Evolutionary conservation across 1,284 basidiomycete species (phyloP).

Genomic region (Naganishia liquefaciens): DNA sequence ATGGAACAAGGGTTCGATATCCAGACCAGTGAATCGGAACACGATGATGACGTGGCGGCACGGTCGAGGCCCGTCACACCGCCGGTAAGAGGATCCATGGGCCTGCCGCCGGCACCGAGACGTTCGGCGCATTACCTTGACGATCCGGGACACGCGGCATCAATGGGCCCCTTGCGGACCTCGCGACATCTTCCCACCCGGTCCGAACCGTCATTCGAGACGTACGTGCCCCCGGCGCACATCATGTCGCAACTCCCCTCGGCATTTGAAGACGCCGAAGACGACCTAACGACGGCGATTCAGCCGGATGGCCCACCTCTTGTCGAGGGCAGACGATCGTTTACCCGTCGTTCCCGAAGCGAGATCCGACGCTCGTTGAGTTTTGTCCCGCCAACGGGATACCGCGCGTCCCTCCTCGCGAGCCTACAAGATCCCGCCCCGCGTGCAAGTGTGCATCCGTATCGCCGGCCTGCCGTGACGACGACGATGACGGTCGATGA

Average conservation of each 20-base stretch:
- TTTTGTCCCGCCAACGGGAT: constrained; percentile 10
- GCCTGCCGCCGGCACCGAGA: constrained; percentile 23
- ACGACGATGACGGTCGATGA: constrained; percentile 20
- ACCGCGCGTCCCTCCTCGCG: constrained; percentile 17
- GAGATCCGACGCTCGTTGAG: constrained; percentile 26
- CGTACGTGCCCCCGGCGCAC: neutral
- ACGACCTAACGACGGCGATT: neutral
- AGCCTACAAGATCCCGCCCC: constrained; percentile 7
- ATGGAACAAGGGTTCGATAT: constrained; percentile 53
- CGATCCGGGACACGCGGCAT: neutral
- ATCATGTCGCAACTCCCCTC: constrained; percentile 17
- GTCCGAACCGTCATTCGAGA: constrained; percentile 21
- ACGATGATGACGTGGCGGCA: constrained; percentile 8
- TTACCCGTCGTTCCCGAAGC: constrained; percentile 14
- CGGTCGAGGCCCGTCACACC: constrained; percentile 4
- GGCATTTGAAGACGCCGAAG: constrained; percentile 25
- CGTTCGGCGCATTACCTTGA: constrained; percentile 27
- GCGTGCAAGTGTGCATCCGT: constrained; percentile 17
- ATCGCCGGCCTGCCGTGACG: neutral
- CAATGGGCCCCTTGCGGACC: neutral
- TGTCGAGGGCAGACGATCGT: constrained; percentile 13
- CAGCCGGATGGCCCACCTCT: neutral
- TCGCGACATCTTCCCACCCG: constrained; percentile 32
- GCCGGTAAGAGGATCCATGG: neutral
- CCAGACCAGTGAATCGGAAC: constrained; percentile 38